Base-by-base conservation (phyloP, 192 early-diverging fungal species). In the Entomortierella chlamydospora region DNA sequence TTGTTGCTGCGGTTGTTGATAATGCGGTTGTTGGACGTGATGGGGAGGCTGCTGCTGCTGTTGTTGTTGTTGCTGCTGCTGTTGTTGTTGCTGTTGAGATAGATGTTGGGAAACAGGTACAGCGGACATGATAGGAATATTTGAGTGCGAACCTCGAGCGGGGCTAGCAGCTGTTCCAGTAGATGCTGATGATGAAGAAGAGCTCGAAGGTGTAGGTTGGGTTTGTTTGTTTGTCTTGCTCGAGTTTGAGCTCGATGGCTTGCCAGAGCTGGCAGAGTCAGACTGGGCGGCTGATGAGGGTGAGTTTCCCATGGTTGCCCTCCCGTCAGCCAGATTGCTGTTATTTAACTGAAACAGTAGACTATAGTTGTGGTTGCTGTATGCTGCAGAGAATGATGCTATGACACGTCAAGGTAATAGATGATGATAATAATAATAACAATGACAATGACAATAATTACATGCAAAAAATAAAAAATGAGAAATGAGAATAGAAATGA, bases 221-320 rank as follows among this genome's bases (percentile, higher is more conserved):
- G 28, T 42, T 45, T 61, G 68, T 30, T 70, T 60, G 39, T 30
- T 30, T 33, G 55, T 11, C 20, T 68, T 65, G 52, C 22, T 31
- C 25, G 60, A 62, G 55, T 1, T 57, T 28, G 26, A 33, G 31
- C 52, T 54, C 7, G 26, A 20, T 15, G 42, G 28, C 22, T 61
- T 61, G 26, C 45, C 58, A 43, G 58, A 23, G 62, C 13, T 50
- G 43, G 54, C 22, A 13, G 33, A 62, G 17, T 43, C 53, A 30
- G 59, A n/a, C 34, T 63, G 54, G 26, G 11, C 5, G 54, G 23
- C 30, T 37, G 70, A 47, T 34, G 73, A 78, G 20, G 73, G 47
- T 2, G 73, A 68, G 34, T 76, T 76, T 57, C 73, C 73, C 73
- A 76, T 76, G 58, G 4, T 20, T 17, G 4, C 2, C 13, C 6